These are phyloP conservation scores for Mucor mucedo DNA, from an alignment of 371 early-diverging fungal species.

Conservation along the genomic window DNA sequence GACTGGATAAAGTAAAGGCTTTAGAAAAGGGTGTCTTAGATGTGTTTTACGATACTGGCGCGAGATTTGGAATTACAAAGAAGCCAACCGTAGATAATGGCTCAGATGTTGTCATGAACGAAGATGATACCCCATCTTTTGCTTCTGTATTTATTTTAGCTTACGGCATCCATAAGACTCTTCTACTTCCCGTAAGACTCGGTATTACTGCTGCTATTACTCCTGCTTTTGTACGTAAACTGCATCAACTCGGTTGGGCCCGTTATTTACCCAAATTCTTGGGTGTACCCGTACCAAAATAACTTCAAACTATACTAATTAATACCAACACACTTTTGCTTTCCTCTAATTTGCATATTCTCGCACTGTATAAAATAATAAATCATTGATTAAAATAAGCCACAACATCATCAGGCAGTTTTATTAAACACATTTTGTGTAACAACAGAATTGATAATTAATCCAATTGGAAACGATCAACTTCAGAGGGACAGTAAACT, in stretches of 20 bases:
- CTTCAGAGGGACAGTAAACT: slow-evolving; percentile 21
- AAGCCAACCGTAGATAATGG: slow-evolving; percentile 19
- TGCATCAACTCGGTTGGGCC: slow-evolving; percentile 46
- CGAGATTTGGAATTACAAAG: slow-evolving; percentile 16
- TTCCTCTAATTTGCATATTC: background rate
- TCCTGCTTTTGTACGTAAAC: slow-evolving; percentile 47
- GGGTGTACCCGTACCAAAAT: slow-evolving; percentile 23
- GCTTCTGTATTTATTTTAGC: slow-evolving; percentile 51
- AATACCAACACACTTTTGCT: background rate
- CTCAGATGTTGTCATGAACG: background rate
- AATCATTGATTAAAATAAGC: background rate
- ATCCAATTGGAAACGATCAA: slow-evolving; percentile 20
- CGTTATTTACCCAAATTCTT: slow-evolving; percentile 44
- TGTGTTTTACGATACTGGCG: slow-evolving; percentile 18
- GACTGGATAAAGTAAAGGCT: slow-evolving; percentile 46
- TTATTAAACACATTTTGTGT: background rate
- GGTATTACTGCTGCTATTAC: slow-evolving; percentile 53
- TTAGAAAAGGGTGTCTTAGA: slow-evolving; percentile 39
- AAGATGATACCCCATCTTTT: slow-evolving; percentile 39
- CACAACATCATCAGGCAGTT: background rate
- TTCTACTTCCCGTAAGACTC: slow-evolving; percentile 51
- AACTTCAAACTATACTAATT: background rate
- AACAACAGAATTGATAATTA: background rate
- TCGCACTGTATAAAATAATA: slow-evolving; percentile 4
- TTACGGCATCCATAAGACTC: slow-evolving; percentile 57